Conservation (phyloP, 768 basidiomycete species). For the Tubosaeta sp. region DNA sequence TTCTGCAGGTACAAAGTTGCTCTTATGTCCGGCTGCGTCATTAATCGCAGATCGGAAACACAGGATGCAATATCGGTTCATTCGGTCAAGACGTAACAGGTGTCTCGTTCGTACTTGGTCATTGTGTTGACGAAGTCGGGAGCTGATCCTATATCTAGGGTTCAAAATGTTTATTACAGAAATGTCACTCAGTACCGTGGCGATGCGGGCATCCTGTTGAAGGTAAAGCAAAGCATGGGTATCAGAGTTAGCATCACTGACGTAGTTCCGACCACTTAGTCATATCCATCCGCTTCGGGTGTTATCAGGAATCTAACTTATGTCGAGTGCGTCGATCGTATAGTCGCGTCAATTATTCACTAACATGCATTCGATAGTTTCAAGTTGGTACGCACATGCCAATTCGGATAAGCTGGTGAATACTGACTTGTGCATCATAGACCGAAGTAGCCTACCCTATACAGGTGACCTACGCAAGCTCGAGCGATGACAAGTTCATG, state of each 20-base stretch:
- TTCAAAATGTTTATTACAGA: conserved; percentile 10
- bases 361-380: conserved; percentile 6
- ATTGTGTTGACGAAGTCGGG: not conserved
- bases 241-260: not conserved
- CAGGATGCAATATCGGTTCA: conserved; percentile 16
- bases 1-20: conserved; percentile 3
- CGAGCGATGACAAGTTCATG: not conserved
- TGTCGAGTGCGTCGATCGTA: conserved; percentile 2
- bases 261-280: not conserved
- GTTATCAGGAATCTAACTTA: conserved; percentile 9
- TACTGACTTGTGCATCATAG: conserved; percentile 1
- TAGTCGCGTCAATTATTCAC: not conserved
- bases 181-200: conserved; percentile 1
- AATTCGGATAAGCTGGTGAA: not conserved
- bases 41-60: not conserved
- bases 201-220: conserved; percentile 2
- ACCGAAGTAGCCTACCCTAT: conserved; percentile 4
- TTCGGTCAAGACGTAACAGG: not conserved
- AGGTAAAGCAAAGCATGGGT: not conserved
- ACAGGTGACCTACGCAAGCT: conserved; percentile 2
- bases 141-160: not conserved
- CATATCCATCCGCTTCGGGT: conserved; percentile 9
- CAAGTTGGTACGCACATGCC: conserved; percentile 3
- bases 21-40: not conserved
- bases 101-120: not conserved